A percentile compares a stretch with the other conserved stretches of the same genome.
Evolutionary conservation across 108 stramenopile genomes (phyloP).

Genomic region (Conticribra weissflogii): DNA sequence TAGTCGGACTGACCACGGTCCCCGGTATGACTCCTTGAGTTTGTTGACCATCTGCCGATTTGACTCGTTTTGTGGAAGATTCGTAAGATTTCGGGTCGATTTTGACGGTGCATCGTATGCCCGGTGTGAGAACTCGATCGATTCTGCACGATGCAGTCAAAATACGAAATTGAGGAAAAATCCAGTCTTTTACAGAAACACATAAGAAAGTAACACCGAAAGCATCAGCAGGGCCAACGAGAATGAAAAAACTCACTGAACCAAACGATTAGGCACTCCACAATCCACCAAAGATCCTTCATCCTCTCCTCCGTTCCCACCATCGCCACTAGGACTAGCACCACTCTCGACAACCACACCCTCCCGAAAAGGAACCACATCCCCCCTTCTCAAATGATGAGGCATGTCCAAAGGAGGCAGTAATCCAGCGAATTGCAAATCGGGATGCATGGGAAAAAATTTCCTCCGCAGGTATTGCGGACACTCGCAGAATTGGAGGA

Average conservation of each 20-base stretch:
- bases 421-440: conserved; percentile 94
- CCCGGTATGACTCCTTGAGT: conserved; percentile 61
- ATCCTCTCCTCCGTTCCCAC: conserved; percentile 35
- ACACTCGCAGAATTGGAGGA: conserved; percentile 93
- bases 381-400: conserved; percentile 94
- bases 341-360: conserved; percentile 80
- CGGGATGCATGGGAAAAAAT: conserved; percentile 95
- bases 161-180: too few species aligned
- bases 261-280: conserved; percentile 78
- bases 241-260: conserved; percentile 57
- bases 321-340: conserved; percentile 37
- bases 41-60: conserved; percentile 26
- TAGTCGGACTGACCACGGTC: conserved; percentile 79
- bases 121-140: conserved; percentile 70
- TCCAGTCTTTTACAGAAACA: too few species aligned
- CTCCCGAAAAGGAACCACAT: conserved; percentile 86
- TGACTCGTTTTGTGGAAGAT: conserved; percentile 6
- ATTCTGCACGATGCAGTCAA: conserved; percentile 48
- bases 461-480: conserved; percentile 92
- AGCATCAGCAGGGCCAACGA: too few species aligned
- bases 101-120: conserved; percentile 91
- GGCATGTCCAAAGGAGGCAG: conserved; percentile 96
- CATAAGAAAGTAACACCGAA: too few species aligned
- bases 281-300: conserved; percentile 80
- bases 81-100: conserved; percentile 69